phyloP scores from a whole-genome alignment of 2,329 filamentous ascomycete genomes.

The Scleromitrula shiraiana region DNA sequence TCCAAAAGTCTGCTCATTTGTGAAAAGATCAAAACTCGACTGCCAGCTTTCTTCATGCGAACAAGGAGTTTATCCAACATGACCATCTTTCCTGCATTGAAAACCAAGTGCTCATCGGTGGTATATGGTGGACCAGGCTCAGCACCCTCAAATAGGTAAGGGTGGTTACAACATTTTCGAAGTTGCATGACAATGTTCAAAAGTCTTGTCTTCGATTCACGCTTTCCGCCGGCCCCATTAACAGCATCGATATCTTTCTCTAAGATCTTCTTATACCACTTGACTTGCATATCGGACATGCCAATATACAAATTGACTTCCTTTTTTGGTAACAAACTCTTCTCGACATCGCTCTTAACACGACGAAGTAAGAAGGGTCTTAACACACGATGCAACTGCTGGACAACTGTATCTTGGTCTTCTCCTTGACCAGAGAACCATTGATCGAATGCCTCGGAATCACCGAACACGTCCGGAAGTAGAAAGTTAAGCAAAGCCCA shows the following conservation, averaged over 20 bases:
- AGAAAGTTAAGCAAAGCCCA: conserved; percentile 97
- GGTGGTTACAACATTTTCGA: conserved; percentile 97
- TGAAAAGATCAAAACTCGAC: conserved; percentile 95
- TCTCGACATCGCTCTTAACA: conserved; percentile 96
- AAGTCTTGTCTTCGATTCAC: conserved; percentile 92
- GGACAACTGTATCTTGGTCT: conserved; percentile 91
- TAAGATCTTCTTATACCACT: conserved; percentile 98
- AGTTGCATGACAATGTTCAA: conserved; percentile 99
- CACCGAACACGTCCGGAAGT: conserved; percentile 95
- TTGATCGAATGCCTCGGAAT: conserved; percentile 92
- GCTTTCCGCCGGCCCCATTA: conserved; percentile 91
- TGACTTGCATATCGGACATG: conserved; percentile 98
- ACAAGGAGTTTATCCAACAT: conserved; percentile 87
- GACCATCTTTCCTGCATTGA: conserved; percentile 94
- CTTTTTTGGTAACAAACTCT: conserved; percentile 94
- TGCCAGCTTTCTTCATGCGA: conserved; percentile 77
- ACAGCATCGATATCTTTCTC: conserved; percentile 99
- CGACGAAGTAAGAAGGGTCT: conserved; percentile 89
- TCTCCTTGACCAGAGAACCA: conserved; percentile 91
- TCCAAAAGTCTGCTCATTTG: conserved; percentile 98
- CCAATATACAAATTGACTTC: conserved; percentile 95
- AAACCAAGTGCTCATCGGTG: conserved; percentile 90
- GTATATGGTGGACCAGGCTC: conserved; percentile 97
- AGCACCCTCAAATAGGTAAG: conserved; percentile 94
- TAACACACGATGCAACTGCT: conserved; percentile 88